A percentile compares a stretch with the other conserved stretches of the same genome.
Conservation (phyloP, 148 eudicot species). For the Talinum fruticosum region DNA sequence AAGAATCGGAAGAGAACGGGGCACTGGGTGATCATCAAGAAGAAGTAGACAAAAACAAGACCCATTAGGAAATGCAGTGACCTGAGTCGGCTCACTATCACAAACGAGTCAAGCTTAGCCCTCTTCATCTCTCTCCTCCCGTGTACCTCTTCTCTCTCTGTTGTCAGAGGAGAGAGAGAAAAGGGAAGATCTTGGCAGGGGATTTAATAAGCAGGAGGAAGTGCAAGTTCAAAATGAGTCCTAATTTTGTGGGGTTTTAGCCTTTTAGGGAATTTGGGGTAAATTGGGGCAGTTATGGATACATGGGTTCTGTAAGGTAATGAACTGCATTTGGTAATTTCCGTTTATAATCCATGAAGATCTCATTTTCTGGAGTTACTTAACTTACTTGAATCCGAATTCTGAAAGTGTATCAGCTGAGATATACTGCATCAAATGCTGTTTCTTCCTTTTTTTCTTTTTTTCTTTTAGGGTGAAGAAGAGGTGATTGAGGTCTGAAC, state of each 20-base stretch:
- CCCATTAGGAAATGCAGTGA: conserved; percentile 52
- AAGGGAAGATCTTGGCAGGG: not conserved
- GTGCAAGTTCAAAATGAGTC: not conserved
- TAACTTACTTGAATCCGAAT: not conserved
- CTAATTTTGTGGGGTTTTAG: not conserved
- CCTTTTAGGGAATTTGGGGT: not conserved
- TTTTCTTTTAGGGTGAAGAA: not conserved
- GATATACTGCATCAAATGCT: conserved; percentile 13
- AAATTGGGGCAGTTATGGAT: not conserved
- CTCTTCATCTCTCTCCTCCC: conserved; percentile 37
- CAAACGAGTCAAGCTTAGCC: conserved; percentile 43
- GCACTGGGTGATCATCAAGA: conserved; percentile 57
- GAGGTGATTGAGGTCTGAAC: not conserved
- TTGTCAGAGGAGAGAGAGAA: conserved; percentile 5
- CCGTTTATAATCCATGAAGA: not conserved
- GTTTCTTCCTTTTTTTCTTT: not conserved
- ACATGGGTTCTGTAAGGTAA: not conserved
- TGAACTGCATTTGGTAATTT: not conserved
- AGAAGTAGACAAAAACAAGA: conserved; percentile 42
- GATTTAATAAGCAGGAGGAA: not conserved
- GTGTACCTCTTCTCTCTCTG: too few species aligned
- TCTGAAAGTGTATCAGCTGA: conserved; percentile 6
- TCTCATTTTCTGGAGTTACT: conserved; percentile 3
- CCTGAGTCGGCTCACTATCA: conserved; percentile 54
- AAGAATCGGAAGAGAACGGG: conserved; percentile 41